Conservation (phyloP, 1,139 yeast species). For the Suhomyces bolitotheri region DNA sequence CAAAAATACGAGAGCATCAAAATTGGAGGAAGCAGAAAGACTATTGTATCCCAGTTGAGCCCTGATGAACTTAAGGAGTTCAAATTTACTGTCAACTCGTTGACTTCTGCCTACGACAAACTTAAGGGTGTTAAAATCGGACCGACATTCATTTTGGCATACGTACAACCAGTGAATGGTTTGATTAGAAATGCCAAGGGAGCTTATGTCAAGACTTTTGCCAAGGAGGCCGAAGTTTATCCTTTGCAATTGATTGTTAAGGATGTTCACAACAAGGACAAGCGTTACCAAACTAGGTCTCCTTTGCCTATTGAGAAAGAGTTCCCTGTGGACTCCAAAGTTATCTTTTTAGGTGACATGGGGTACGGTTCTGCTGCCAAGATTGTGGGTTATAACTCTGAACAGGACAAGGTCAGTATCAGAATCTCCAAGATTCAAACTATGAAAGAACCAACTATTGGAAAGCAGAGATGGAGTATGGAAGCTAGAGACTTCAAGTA, state of each 20-base stretch:
- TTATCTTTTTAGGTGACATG: constrained; percentile 81
- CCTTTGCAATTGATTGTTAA: constrained; percentile 84
- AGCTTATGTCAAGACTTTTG: constrained; percentile 70
- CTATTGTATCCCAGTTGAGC: constrained; percentile 41
- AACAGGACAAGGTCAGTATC: constrained; percentile 54
- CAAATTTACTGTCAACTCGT: constrained; percentile 30
- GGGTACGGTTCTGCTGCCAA: constrained; percentile 87
- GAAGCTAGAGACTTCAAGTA: constrained; percentile 62
- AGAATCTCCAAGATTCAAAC: constrained; percentile 50
- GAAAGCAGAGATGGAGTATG: constrained; percentile 54
- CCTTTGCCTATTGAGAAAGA: constrained; percentile 81
- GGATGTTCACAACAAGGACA: constrained; percentile 70
- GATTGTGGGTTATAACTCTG: constrained; percentile 61
- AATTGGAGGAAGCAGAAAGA: constrained; percentile 31
- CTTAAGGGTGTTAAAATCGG: constrained; percentile 62
- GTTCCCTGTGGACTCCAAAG: constrained; percentile 71
- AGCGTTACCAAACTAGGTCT: constrained; percentile 68
- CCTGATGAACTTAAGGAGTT: constrained; percentile 45
- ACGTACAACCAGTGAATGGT: constrained; percentile 78
- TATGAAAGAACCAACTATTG: constrained; percentile 62
- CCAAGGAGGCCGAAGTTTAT: constrained; percentile 52
- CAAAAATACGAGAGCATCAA: constrained; percentile 47
- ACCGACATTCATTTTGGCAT: constrained; percentile 56
- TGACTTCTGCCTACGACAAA: constrained; percentile 42
- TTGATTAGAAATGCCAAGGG: constrained; percentile 70